A percentile compares a stretch with the other conserved stretches of the same genome.
phyloP scores from a whole-genome alignment of 2,329 filamentous ascomycete genomes.

The Colletotrichum incanum region DNA sequence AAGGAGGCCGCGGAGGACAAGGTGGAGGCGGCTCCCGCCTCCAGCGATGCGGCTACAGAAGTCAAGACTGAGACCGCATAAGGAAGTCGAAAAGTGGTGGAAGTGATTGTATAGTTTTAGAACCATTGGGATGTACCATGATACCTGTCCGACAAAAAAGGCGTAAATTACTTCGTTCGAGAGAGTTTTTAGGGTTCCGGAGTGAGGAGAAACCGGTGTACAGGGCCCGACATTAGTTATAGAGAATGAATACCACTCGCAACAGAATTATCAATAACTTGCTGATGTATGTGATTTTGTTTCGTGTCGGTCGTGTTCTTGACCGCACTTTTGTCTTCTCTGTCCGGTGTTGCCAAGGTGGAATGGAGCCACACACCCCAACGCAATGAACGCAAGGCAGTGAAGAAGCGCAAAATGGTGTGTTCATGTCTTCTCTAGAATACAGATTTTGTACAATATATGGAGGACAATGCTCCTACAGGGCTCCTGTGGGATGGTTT shows the following conservation, averaged over 20 bases:
- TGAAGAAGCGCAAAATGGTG: slow-evolving; percentile 26
- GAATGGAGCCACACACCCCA: neutral
- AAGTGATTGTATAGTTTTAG: slow-evolving; percentile 36
- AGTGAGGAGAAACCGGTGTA: slow-evolving; percentile 35
- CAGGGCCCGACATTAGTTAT: slow-evolving; percentile 34
- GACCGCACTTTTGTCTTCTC: neutral
- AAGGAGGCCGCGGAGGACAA: slow-evolving; percentile 26
- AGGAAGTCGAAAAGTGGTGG: slow-evolving; percentile 14
- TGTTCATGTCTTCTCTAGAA: slow-evolving; percentile 41
- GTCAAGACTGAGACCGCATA: slow-evolving; percentile 30
- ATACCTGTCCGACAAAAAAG: slow-evolving; percentile 43
- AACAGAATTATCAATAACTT: neutral
- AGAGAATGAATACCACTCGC: slow-evolving; percentile 41
- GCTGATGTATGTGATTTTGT: neutral
- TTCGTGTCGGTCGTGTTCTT: neutral
- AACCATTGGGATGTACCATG: slow-evolving; percentile 42
- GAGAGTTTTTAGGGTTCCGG: slow-evolving; percentile 34
- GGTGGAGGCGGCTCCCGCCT: neutral
- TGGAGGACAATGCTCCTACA: slow-evolving; percentile 27
- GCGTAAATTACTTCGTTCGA: slow-evolving; percentile 41
- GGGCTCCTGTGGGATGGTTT: slow-evolving; percentile 10
- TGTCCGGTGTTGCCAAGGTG: too few relatives aligned
- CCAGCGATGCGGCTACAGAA: slow-evolving; percentile 10
- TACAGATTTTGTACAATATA: slow-evolving; percentile 40
- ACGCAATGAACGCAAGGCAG: neutral